Evolutionary conservation across 331 rosid species (phyloP).

Genomic region (Rhamnella rubrinervis): DNA sequence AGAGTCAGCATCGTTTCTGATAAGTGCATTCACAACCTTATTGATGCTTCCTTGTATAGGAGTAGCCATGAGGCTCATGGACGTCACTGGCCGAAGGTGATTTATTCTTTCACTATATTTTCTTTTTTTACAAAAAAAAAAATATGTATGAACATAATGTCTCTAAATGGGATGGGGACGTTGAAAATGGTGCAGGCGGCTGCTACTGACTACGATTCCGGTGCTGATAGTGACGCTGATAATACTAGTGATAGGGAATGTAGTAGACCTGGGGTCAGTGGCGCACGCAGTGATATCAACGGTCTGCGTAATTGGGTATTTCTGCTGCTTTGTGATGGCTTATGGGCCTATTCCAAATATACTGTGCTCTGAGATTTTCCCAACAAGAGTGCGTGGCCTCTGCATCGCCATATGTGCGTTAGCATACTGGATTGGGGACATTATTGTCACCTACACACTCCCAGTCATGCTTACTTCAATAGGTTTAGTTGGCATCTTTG

Average conservation of each 20-base stretch:
- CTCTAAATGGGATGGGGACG: not conserved
- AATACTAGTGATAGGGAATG: constrained; percentile 44
- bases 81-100: constrained; percentile 75
- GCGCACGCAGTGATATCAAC: constrained; percentile 59
- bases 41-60: constrained; percentile 86
- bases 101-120: not conserved
- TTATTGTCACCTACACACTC: constrained; percentile 65
- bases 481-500: constrained; percentile 63
- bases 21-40: constrained; percentile 80
- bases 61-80: constrained; percentile 81
- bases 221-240: constrained; percentile 56
- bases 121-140: no score
- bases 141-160: no score
- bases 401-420: constrained; percentile 73
- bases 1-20: constrained; percentile 68
- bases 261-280: constrained; percentile 39
- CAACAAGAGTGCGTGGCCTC: constrained; percentile 79
- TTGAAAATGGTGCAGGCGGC: constrained; percentile 43
- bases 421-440: constrained; percentile 70
- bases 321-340: constrained; percentile 65
- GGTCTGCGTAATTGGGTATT: constrained; percentile 53
- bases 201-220: constrained; percentile 65
- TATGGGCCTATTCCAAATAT: constrained; percentile 81
- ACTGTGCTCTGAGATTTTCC: constrained; percentile 78
- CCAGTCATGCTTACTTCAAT: constrained; percentile 57